phyloP scores from a whole-genome alignment of 2,329 filamentous ascomycete genomes.

The Verticillium albo-atrum region DNA sequence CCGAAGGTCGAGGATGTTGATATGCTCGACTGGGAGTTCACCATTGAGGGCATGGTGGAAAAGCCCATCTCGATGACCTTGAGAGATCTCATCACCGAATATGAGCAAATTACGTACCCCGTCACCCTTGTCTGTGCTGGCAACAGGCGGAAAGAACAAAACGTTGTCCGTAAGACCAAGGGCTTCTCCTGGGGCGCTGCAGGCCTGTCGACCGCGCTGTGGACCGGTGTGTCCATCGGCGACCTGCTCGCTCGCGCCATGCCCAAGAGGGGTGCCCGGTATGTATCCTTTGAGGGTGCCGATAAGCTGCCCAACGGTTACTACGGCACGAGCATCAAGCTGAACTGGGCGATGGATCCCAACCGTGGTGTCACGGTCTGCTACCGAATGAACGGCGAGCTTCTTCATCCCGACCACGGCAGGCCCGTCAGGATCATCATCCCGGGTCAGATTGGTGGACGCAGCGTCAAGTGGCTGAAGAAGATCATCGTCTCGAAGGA shows the following conservation, averaged over 20 bases:
- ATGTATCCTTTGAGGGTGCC: slow-evolving; percentile 87
- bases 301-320: slow-evolving; percentile 84
- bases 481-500: slow-evolving; percentile 70
- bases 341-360: slow-evolving; percentile 83
- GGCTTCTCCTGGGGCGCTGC: slow-evolving; percentile 93
- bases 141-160: slow-evolving; percentile 90
- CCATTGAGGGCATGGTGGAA: slow-evolving; percentile 78
- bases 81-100: slow-evolving; percentile 66
- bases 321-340: slow-evolving; percentile 83
- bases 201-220: slow-evolving; percentile 80
- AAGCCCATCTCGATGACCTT: slow-evolving; percentile 69
- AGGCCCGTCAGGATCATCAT: slow-evolving; percentile 79
- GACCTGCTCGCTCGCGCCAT: slow-evolving; percentile 66
- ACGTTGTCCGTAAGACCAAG: slow-evolving; percentile 83
- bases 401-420: slow-evolving; percentile 77
- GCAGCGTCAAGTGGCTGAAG: slow-evolving; percentile 92
- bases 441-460: slow-evolving; percentile 85
- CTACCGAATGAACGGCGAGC: slow-evolving; percentile 86
- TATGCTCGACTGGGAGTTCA: slow-evolving; percentile 75
- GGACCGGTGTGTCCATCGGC: slow-evolving; percentile 74
- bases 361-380: slow-evolving; percentile 83
- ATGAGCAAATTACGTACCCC: slow-evolving; percentile 78
- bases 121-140: slow-evolving; percentile 89
- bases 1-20: slow-evolving; percentile 69
- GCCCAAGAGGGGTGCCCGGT: slow-evolving; percentile 67